These are phyloP conservation scores for Coemansia sp. DNA, from an alignment of 192 early-diverging fungal genomes.

Conservation along the genomic window DNA sequence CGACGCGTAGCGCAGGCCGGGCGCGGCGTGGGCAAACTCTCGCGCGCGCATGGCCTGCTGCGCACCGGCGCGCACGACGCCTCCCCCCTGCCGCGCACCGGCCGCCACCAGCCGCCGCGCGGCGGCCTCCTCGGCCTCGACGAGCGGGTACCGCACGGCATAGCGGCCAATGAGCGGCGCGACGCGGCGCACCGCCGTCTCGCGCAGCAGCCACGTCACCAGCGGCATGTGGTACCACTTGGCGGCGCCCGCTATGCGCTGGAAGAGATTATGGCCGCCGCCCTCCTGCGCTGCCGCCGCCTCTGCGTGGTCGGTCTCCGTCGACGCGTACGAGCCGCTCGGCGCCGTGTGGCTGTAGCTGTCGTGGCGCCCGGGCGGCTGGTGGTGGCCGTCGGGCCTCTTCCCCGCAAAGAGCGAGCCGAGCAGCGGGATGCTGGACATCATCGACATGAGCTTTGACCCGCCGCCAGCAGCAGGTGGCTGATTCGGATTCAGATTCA, in stretches of 20 bases:
- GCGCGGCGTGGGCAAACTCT: constrained; percentile 42
- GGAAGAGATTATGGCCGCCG: constrained; percentile 8
- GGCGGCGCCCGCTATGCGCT: constrained; percentile 13
- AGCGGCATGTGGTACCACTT: constrained; percentile 35
- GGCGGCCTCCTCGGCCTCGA: constrained; percentile 38
- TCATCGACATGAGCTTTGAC: constrained; percentile 41
- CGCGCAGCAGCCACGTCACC: constrained; percentile 24
- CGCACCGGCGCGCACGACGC: constrained; percentile 26
- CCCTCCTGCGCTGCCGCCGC: background rate
- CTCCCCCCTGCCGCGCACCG: constrained; percentile 6
- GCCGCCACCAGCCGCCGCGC: constrained; percentile 8
- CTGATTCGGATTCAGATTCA: background rate
- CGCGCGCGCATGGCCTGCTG: constrained; percentile 28
- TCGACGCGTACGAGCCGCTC: constrained; percentile 16
- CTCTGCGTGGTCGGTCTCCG: constrained; percentile 2
- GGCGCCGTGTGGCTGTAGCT: constrained; percentile 5
- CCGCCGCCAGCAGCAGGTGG: background rate
- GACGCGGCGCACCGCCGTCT: constrained; percentile 13
- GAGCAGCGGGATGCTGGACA: constrained; percentile 45
- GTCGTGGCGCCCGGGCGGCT: constrained; percentile 14
- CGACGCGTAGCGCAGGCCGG: constrained; percentile 14
- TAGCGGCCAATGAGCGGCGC: constrained; percentile 43
- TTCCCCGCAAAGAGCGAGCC: constrained; percentile 45
- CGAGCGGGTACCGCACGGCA: constrained; percentile 43
- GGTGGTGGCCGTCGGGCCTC: constrained; percentile 6